Evolutionary conservation across 2,329 filamentous ascomycete genomes (phyloP).

Genomic region (Zymoseptoria passerinii): DNA sequence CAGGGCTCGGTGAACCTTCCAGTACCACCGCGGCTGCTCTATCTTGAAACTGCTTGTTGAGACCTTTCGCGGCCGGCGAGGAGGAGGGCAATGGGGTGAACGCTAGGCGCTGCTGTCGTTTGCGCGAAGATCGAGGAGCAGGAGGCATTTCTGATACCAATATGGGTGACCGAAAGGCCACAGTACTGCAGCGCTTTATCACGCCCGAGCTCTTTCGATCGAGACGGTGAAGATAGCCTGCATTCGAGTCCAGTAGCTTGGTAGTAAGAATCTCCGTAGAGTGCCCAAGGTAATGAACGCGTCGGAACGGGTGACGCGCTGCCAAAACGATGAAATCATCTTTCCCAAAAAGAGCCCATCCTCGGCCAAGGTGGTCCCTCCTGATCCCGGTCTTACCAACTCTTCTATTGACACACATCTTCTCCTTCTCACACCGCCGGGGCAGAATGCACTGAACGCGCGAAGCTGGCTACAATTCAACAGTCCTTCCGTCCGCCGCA

Average conservation of each 20-base stretch:
- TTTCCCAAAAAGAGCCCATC: background rate
- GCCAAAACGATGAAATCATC: background rate
- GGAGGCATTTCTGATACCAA: background rate
- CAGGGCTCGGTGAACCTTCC: constrained; percentile 21
- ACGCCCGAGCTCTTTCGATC: background rate
- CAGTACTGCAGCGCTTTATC: background rate
- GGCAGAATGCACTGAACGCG: background rate
- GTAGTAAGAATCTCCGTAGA: background rate
- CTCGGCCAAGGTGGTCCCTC: background rate
- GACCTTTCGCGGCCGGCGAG: constrained; percentile 29
- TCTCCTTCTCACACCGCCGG: background rate
- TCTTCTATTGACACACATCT: background rate
- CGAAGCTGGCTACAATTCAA: background rate
- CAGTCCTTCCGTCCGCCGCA: background rate
- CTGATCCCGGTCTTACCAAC: background rate
- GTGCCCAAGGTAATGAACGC: background rate
- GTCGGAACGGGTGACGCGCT: background rate
- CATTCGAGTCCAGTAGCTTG: background rate
- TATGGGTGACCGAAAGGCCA: background rate
- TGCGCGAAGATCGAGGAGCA: constrained; percentile 11
- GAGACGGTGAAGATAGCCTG: background rate
- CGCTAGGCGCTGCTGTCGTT: constrained; percentile 35
- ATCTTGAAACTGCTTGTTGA: constrained; percentile 27
- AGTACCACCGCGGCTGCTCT: constrained; percentile 29
- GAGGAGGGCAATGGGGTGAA: constrained; percentile 38